Percentiles rank a stretch among this genome's conserved stretches.
phyloP scores from a whole-genome alignment of 2,329 filamentous ascomycete species.

The Graphilbum fragrans region DNA sequence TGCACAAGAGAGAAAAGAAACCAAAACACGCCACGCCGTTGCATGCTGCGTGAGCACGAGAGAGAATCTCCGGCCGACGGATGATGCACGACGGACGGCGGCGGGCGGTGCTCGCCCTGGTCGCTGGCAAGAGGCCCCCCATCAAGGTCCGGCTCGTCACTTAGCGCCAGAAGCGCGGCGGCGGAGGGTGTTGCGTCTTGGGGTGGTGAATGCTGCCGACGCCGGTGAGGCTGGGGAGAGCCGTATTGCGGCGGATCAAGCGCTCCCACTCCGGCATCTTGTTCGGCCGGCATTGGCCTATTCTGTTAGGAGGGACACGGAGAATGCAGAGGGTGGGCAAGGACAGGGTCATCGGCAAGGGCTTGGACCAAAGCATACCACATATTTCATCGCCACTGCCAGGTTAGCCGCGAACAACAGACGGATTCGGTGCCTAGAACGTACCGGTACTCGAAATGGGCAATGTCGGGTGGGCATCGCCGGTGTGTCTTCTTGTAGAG shows the following conservation, averaged over 20 bases:
- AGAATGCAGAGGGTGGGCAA: not conserved
- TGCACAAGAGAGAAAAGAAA: too few relatives aligned
- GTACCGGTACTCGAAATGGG: constrained; percentile 20
- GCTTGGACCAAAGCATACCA: constrained; percentile 10
- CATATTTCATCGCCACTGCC: constrained; percentile 16
- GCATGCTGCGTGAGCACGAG: too few relatives aligned
- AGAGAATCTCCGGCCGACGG: too few relatives aligned
- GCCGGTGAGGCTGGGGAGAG: constrained; percentile 5
- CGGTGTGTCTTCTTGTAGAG: constrained; percentile 19
- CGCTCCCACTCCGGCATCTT: constrained; percentile 22
- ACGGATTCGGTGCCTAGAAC: not conserved
- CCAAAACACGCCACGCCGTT: too few relatives aligned
- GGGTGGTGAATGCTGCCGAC: constrained; percentile 7
- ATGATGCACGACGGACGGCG: too few relatives aligned
- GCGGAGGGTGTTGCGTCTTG: not conserved
- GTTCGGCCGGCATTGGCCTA: constrained; percentile 25
- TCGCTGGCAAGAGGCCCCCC: too few relatives aligned
- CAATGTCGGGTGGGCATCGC: constrained; percentile 20
- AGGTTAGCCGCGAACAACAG: not conserved
- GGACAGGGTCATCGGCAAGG: not conserved
- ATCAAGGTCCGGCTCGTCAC: too few relatives aligned
- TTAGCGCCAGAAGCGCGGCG: not conserved
- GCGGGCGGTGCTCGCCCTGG: too few relatives aligned
- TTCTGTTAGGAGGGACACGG: not conserved
- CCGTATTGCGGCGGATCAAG: constrained; percentile 22